Percentiles rank a stretch among this genome's conserved stretches.
Conservation (phyloP, 176 grass and related monocot genomes). For the Elymus sibiricus region DNA sequence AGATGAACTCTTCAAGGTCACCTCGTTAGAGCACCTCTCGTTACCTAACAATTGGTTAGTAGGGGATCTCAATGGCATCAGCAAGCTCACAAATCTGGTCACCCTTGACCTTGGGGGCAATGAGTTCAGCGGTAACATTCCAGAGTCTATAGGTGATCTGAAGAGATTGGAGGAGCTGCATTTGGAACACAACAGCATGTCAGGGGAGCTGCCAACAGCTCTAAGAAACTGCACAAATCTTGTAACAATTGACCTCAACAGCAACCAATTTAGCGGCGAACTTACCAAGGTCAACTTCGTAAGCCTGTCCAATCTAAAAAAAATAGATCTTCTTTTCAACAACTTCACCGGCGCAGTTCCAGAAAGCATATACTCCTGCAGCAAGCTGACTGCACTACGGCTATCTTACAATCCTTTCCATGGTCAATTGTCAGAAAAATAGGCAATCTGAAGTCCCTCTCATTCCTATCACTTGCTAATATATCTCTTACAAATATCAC, state of each 20-base stretch:
- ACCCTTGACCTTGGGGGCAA: background rate
- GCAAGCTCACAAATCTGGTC: constrained; percentile 20
- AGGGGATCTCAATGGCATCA: background rate
- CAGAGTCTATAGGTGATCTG: constrained; percentile 9
- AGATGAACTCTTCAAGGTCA: background rate
- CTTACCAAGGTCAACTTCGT: constrained; percentile 22
- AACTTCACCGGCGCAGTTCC: background rate
- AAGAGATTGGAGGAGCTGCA: constrained; percentile 22
- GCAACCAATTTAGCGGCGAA: background rate
- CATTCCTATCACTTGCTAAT: constrained; percentile 30
- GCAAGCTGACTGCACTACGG: background rate
- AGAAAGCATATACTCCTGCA: background rate
- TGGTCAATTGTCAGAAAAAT: constrained; percentile 1
- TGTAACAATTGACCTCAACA: background rate
- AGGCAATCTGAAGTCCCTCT: constrained; percentile 11
- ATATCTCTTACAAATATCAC: constrained; percentile 40
- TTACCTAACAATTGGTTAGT: constrained; percentile 25
- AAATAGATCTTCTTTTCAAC: constrained; percentile 26
- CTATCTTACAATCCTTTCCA: background rate
- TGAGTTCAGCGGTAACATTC: background rate
- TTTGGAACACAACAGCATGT: constrained; percentile 34
- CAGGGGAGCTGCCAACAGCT: background rate
- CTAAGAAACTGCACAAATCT: constrained; percentile 29
- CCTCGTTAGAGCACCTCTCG: background rate
- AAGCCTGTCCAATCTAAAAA: constrained; percentile 24